Conservation (phyloP, 306 rosid species). For the Begonia fuchsioides region DNA sequence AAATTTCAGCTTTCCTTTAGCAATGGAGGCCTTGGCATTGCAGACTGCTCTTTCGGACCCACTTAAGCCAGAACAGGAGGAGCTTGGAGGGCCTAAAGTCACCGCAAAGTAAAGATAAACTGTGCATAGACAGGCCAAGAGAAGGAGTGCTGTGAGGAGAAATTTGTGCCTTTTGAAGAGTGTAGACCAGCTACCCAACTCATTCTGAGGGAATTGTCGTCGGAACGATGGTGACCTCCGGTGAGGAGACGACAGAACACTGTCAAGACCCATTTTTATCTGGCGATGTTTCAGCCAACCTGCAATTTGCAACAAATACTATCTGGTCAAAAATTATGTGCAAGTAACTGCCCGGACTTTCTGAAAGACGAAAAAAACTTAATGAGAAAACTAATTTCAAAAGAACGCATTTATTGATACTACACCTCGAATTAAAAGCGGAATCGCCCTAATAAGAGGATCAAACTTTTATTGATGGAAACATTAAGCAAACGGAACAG, state of each 20-base stretch:
- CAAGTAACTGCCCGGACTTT: too few relatives aligned
- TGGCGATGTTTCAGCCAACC: slow-evolving; percentile 7
- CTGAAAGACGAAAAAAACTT: too few relatives aligned
- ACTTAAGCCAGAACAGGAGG: slow-evolving; percentile 50
- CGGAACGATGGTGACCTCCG: slow-evolving; percentile 46
- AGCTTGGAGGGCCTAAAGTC: slow-evolving; percentile 36
- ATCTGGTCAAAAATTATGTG: too few relatives aligned
- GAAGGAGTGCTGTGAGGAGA: slow-evolving; percentile 59
- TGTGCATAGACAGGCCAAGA: slow-evolving; percentile 55
- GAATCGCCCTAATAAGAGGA: too few relatives aligned
- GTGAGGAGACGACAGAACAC: slow-evolving; percentile 61
- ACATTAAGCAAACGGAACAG: too few relatives aligned
- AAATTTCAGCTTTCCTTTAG: slow-evolving; percentile 65
- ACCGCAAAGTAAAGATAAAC: slow-evolving; percentile 82
- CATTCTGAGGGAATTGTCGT: slow-evolving; percentile 42
- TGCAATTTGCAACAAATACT: neutral
- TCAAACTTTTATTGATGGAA: too few relatives aligned
- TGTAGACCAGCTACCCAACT: slow-evolving; percentile 63
- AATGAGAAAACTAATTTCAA: too few relatives aligned
- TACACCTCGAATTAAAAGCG: too few relatives aligned
- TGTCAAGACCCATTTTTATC: slow-evolving; percentile 54
- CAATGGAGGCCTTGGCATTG: slow-evolving; percentile 40
- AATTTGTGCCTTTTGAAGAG: slow-evolving; percentile 69
- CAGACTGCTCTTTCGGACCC: slow-evolving; percentile 54
- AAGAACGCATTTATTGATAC: too few relatives aligned